These are phyloP conservation scores for Proliferodiscus dingleyae DNA, from an alignment of 2,329 filamentous ascomycete species.

Conservation along the genomic window DNA sequence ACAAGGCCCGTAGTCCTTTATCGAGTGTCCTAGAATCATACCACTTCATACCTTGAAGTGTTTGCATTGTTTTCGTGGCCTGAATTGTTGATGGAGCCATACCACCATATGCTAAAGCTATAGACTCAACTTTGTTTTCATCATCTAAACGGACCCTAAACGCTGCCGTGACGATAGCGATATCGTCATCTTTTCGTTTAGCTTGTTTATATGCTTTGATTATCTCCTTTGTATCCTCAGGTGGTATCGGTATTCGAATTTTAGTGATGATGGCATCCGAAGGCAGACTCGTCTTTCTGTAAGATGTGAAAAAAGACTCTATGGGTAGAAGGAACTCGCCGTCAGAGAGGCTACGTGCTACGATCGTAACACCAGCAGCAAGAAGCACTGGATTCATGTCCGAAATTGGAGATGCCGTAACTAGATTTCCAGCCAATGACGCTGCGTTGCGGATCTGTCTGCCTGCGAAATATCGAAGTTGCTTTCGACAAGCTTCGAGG, in stretches of 20 bases:
- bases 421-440: slow-evolving; percentile 87
- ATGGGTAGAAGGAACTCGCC: slow-evolving; percentile 58
- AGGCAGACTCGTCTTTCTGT: slow-evolving; percentile 77
- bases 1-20: slow-evolving; percentile 77
- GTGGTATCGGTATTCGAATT: slow-evolving; percentile 72
- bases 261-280: slow-evolving; percentile 76
- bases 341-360: slow-evolving; percentile 56
- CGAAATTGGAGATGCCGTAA: slow-evolving; percentile 90
- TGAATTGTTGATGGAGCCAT: slow-evolving; percentile 86
- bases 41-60: slow-evolving; percentile 69
- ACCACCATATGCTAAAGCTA: slow-evolving; percentile 82
- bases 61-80: slow-evolving; percentile 69
- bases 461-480: slow-evolving; percentile 89
- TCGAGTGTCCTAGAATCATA: slow-evolving; percentile 77
- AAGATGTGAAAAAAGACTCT: slow-evolving; percentile 83
- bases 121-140: slow-evolving; percentile 62
- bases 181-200: slow-evolving; percentile 95
- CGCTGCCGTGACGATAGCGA: slow-evolving; percentile 89
- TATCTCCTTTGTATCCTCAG: slow-evolving; percentile 65
- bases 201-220: slow-evolving; percentile 91
- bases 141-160: slow-evolving; percentile 68
- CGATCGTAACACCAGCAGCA: slow-evolving; percentile 72
- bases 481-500: slow-evolving; percentile 76
- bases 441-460: slow-evolving; percentile 93
- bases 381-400: slow-evolving; percentile 91